phyloP scores from a whole-genome alignment of 2,329 filamentous ascomycete species.

The Juglanconis oblonga region DNA sequence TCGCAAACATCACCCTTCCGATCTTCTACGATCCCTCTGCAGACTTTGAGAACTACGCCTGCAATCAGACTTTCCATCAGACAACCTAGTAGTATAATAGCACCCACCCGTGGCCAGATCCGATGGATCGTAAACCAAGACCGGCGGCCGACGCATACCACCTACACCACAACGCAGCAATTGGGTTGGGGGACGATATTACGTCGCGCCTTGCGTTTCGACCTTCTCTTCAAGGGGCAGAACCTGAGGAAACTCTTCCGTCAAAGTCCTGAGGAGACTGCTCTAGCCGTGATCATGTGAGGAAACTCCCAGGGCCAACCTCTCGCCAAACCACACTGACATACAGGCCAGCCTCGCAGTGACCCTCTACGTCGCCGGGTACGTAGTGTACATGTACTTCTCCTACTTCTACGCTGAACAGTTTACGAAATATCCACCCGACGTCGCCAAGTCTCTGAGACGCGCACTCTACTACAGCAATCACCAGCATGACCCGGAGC shows the following conservation, averaged over 20 bases:
- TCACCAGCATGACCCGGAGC: slow-evolving; percentile 67
- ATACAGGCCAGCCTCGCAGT: slow-evolving; percentile 32
- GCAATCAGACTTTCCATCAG: background rate
- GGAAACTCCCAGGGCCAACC: slow-evolving; percentile 20
- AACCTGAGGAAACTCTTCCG: slow-evolving; percentile 36
- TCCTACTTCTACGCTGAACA: slow-evolving; percentile 53
- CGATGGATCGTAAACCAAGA: slow-evolving; percentile 4
- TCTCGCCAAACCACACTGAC: slow-evolving; percentile 28
- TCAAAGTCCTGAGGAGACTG: slow-evolving; percentile 42
- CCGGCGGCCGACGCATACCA: background rate
- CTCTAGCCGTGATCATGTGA: slow-evolving; percentile 40
- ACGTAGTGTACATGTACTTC: slow-evolving; percentile 46
- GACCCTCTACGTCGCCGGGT: slow-evolving; percentile 31
- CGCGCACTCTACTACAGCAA: slow-evolving; percentile 86
- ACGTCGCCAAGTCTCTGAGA: slow-evolving; percentile 74
- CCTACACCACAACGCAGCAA: background rate
- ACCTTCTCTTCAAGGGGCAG: slow-evolving; percentile 36
- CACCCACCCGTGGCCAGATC: background rate
- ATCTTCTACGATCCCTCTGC: background rate
- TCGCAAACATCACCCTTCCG: background rate
- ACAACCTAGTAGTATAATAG: too few species aligned
- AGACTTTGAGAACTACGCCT: background rate
- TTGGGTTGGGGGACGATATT: slow-evolving; percentile 5
- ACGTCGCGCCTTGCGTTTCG: slow-evolving; percentile 21
- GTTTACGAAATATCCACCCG: slow-evolving; percentile 61